Conservation (phyloP, 306 rosid species). For the Acacia crassicarpa region DNA sequence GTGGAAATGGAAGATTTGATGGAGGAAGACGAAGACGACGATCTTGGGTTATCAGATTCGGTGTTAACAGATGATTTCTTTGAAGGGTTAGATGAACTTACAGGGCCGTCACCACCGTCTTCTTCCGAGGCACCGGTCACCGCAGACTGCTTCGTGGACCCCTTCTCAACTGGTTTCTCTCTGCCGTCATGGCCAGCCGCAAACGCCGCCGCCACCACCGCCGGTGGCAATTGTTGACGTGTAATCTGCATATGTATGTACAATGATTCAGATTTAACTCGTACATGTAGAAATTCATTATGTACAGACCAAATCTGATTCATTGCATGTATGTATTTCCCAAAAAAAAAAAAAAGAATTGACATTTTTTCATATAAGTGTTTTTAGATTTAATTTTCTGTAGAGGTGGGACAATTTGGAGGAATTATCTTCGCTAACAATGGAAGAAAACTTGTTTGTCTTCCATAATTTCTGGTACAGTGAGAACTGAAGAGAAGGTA, state of each 20-base stretch:
- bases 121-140: background rate
- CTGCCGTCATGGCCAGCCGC: conserved; percentile 60
- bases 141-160: conserved; percentile 63
- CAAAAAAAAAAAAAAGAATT: background rate
- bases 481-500: conserved; percentile 1
- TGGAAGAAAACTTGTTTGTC: background rate
- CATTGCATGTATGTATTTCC: background rate
- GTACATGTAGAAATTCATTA: background rate
- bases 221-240: conserved; percentile 47
- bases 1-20: conserved; percentile 63
- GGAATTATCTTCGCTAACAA: conserved; percentile 40
- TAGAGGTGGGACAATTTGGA: conserved; percentile 37
- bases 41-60: conserved; percentile 60
- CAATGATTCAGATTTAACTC: background rate
- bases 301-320: background rate
- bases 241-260: background rate
- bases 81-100: conserved; percentile 70
- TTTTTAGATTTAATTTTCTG: background rate
- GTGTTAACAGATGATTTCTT: conserved; percentile 73
- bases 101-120: conserved; percentile 24
- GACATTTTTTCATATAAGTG: conserved; percentile 18
- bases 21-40: conserved; percentile 76
- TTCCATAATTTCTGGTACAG: background rate
- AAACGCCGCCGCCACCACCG: conserved; percentile 59
- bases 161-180: conserved; percentile 46